A percentile compares a stretch with the other conserved stretches of the same genome.
phyloP scores from a whole-genome alignment of 2,329 filamentous ascomycete genomes.

The Pseudovirgaria hyperparasitica region DNA sequence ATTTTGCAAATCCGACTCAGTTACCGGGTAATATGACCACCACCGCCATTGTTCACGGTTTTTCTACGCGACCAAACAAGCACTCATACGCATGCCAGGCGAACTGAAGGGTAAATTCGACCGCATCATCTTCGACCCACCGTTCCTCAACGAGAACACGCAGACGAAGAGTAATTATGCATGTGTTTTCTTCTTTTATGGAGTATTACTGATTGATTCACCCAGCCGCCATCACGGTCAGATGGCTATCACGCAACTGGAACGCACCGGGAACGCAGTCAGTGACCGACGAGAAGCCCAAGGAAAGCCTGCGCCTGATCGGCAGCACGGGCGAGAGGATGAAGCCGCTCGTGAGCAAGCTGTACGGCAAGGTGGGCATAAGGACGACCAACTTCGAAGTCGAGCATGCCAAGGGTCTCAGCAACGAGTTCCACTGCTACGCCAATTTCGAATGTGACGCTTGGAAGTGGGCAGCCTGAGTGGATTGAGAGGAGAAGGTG shows the following conservation, averaged over 20 bases:
- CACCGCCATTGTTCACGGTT: neutral
- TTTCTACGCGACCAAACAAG: slow-evolving; percentile 2
- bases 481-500: no score
- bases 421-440: slow-evolving; percentile 72
- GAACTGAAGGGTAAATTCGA: slow-evolving; percentile 52
- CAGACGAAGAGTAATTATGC: slow-evolving; percentile 53
- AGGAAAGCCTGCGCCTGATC: slow-evolving; percentile 34
- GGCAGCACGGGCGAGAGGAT: slow-evolving; percentile 70
- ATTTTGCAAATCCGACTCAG: slow-evolving; percentile 56
- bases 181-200: no score
- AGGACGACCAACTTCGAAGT: slow-evolving; percentile 56
- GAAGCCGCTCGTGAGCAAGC: slow-evolving; percentile 47
- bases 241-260: slow-evolving; percentile 53
- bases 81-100: slow-evolving; percentile 16
- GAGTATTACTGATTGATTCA: no score
- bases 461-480: slow-evolving; percentile 23
- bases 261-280: slow-evolving; percentile 9
- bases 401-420: slow-evolving; percentile 57
- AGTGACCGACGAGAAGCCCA: slow-evolving; percentile 12
- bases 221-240: slow-evolving; percentile 56
- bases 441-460: slow-evolving; percentile 57
- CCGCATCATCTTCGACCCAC: slow-evolving; percentile 63
- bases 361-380: slow-evolving; percentile 54
- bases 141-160: slow-evolving; percentile 68
- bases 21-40: slow-evolving; percentile 38